These are phyloP conservation scores for Lentinula lateritia DNA, from an alignment of 768 basidiomycete species.

Conservation along the genomic window DNA sequence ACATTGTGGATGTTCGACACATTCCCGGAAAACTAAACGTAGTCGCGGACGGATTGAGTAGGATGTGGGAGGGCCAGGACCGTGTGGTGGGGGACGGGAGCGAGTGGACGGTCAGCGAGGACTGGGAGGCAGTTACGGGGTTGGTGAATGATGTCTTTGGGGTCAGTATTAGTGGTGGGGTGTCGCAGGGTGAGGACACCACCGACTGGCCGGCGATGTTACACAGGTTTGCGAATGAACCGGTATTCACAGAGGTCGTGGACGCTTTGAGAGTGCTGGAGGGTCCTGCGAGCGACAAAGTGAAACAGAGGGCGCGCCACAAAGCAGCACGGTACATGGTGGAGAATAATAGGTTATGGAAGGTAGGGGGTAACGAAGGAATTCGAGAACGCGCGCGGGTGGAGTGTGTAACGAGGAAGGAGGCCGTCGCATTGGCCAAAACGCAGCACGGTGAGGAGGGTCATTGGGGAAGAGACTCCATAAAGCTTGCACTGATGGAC, in stretches of 20 bases:
- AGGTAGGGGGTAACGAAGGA: neutral
- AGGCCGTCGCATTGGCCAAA: conserved; percentile 12
- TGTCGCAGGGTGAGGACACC: neutral
- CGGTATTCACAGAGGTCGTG: conserved; percentile 1
- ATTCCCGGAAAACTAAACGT: conserved; percentile 16
- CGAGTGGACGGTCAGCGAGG: conserved; percentile 24
- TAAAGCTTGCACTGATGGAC: too few species aligned
- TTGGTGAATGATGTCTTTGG: conserved; percentile 8
- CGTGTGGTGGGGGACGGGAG: conserved; percentile 18
- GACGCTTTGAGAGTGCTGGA: neutral
- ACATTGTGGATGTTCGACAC: conserved; percentile 18
- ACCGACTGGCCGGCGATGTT: neutral
- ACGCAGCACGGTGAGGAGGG: neutral
- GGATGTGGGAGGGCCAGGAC: neutral
- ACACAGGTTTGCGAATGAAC: neutral
- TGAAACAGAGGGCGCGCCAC: conserved; percentile 11
- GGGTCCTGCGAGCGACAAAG: neutral
- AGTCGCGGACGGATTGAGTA: conserved; percentile 25
- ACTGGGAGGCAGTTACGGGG: conserved; percentile 10
- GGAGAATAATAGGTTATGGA: conserved; percentile 17
- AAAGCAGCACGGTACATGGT: conserved; percentile 15
- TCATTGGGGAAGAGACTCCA: too few species aligned
- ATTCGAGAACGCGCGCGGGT: neutral
- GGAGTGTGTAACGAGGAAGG: conserved; percentile 5
- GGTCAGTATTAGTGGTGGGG: neutral